A percentile compares a stretch with the other conserved stretches of the same genome.
These are phyloP conservation scores for Chimonanthus salicifolius DNA, from an alignment of 164 flowering plant genomes.

Conservation along the genomic window DNA sequence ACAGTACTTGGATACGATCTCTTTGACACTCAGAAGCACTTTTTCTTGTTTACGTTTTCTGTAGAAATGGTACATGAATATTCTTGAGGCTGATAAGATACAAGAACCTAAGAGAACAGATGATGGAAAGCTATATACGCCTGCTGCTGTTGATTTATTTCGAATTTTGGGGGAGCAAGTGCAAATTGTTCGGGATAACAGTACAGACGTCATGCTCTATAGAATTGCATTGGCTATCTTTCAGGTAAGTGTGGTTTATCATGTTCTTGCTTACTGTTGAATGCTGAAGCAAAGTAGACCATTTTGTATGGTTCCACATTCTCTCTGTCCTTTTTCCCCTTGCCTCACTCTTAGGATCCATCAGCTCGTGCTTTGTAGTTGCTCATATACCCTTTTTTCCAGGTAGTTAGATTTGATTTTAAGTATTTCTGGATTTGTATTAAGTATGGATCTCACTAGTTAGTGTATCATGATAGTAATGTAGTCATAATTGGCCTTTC, in stretches of 20 bases:
- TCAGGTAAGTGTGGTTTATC: conserved; percentile 48
- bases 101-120: conserved; percentile 93
- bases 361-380: too few species aligned
- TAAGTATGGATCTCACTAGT: too few species aligned
- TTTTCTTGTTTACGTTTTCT: conserved; percentile 4
- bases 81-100: conserved; percentile 86
- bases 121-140: conserved; percentile 93
- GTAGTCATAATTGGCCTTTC: too few species aligned
- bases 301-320: neutral
- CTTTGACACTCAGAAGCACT: neutral
- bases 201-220: conserved; percentile 96
- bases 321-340: neutral
- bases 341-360: too few species aligned
- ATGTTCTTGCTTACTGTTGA: neutral
- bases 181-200: conserved; percentile 94
- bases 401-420: too few species aligned
- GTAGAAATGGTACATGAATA: conserved; percentile 97
- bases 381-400: too few species aligned
- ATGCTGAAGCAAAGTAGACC: neutral
- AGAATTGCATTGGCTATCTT: conserved; percentile 86
- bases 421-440: too few species aligned
- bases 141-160: conserved; percentile 96
- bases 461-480: too few species aligned
- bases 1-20: neutral
- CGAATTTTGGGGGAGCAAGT: conserved; percentile 98